Conservation (phyloP, 2,329 filamentous ascomycete species). For the Fusarium cyanostomum region DNA sequence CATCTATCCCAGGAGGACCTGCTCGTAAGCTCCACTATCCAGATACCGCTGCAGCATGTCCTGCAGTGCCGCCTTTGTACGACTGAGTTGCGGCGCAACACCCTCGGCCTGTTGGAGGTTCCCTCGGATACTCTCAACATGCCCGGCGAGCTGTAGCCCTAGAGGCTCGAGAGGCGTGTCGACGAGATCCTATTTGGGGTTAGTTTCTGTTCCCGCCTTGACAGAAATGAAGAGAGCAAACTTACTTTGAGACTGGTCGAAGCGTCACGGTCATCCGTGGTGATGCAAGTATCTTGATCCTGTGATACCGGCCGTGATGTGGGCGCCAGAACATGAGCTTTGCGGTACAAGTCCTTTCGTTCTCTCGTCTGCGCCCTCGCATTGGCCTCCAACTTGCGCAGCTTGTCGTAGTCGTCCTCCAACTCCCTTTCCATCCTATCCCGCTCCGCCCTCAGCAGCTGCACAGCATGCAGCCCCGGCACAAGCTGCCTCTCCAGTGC, state of each 20-base stretch:
- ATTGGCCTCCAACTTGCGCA: constrained; percentile 64
- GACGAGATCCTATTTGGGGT: constrained; percentile 46
- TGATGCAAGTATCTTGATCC: constrained; percentile 20
- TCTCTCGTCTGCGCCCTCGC: constrained; percentile 63
- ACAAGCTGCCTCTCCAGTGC: constrained; percentile 67
- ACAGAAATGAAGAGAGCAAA: neutral
- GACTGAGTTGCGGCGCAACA: constrained; percentile 59
- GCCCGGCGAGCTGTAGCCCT: constrained; percentile 60
- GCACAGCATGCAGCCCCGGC: constrained; percentile 69
- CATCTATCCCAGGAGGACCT: constrained; percentile 55
- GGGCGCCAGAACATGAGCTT: constrained; percentile 61
- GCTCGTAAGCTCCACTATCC: constrained; percentile 56
- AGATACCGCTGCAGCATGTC: constrained; percentile 58
- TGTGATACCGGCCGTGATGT: constrained; percentile 31
- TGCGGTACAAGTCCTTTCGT: constrained; percentile 60
- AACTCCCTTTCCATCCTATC: constrained; percentile 64
- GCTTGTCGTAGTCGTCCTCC: constrained; percentile 62
- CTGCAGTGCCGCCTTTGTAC: constrained; percentile 60
- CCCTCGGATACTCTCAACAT: constrained; percentile 65
- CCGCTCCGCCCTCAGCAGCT: constrained; percentile 67
- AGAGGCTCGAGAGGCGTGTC: constrained; percentile 57
- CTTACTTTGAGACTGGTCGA: constrained; percentile 39
- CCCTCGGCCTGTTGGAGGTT: constrained; percentile 65
- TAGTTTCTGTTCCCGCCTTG: neutral
- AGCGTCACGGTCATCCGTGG: constrained; percentile 1